Conservation (phyloP, 805 yeast species). For the Pichia insulana region DNA sequence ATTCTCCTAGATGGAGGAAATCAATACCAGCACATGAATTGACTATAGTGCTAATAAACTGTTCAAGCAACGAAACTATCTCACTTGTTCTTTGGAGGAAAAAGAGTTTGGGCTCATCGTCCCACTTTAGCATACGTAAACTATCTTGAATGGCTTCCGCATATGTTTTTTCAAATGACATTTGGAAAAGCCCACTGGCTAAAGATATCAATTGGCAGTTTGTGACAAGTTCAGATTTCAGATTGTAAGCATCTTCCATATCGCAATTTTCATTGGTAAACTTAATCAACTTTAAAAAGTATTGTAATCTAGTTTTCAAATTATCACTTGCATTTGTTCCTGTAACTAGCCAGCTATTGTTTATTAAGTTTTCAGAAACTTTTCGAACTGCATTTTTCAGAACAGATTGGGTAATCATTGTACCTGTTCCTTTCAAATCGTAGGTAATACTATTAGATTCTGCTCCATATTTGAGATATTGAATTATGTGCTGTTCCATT, state of each 20-base stretch:
- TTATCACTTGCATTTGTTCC: conserved; percentile 40
- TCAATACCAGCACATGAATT: conserved; percentile 2
- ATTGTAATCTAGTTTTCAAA: conserved; percentile 38
- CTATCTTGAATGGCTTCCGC: neutral
- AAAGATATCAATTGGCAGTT: conserved; percentile 16
- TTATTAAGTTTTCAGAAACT: conserved; percentile 48
- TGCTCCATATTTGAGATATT: conserved; percentile 60
- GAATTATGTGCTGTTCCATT: conserved; percentile 70
- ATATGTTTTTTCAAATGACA: conserved; percentile 1
- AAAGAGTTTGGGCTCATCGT: neutral
- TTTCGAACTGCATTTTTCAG: conserved; percentile 42
- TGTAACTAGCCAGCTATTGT: conserved; percentile 36
- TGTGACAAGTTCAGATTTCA: conserved; percentile 12
- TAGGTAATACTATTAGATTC: conserved; percentile 15
- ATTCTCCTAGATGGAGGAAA: conserved; percentile 4
- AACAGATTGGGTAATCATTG: conserved; percentile 31
- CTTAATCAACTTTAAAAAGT: conserved; percentile 14
- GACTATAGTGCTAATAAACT: no score
- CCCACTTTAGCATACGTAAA: neutral
- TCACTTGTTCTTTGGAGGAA: conserved; percentile 1
- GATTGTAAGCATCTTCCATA: conserved; percentile 5
- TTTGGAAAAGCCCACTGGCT: conserved; percentile 11
- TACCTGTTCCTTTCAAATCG: conserved; percentile 30
- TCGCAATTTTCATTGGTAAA: conserved; percentile 19
- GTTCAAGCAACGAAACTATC: neutral